Evolutionary conservation across 2,329 filamentous ascomycete species (phyloP).

Genomic region (Westerdykella aurantiaca): DNA sequence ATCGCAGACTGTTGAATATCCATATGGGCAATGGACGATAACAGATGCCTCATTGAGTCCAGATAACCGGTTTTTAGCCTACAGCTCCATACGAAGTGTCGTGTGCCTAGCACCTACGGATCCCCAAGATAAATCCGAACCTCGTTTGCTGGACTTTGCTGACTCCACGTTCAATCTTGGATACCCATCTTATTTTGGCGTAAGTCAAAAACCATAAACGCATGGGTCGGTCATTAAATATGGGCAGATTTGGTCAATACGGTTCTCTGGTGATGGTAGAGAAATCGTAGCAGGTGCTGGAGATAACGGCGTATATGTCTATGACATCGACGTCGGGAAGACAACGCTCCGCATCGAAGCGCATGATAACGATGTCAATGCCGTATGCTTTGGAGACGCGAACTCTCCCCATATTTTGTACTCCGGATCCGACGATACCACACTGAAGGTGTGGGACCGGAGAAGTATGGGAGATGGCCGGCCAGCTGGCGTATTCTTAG

Average conservation of each 20-base stretch:
- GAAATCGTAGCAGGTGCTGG: constrained; percentile 88
- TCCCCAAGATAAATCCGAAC: constrained; percentile 72
- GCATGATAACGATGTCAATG: constrained; percentile 87
- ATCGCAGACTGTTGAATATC: constrained; percentile 73
- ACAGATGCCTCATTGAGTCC: constrained; percentile 89
- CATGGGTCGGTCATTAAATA: constrained; percentile 2
- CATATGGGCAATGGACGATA: constrained; percentile 88
- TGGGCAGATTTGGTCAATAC: constrained; percentile 72
- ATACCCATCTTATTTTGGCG: constrained; percentile 5
- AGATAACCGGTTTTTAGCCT: constrained; percentile 87
- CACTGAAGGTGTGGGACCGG: constrained; percentile 93
- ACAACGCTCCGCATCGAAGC: constrained; percentile 70
- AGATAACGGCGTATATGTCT: constrained; percentile 73
- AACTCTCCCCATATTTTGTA: constrained; percentile 89
- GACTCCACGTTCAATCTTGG: constrained; percentile 35
- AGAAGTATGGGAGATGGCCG: constrained; percentile 59
- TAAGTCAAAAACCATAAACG: constrained; percentile 1
- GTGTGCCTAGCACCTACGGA: constrained; percentile 87
- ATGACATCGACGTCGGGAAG: constrained; percentile 77
- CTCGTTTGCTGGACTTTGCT: constrained; percentile 68
- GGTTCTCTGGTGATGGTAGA: constrained; percentile 86
- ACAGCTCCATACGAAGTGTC: constrained; percentile 77
- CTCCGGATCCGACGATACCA: constrained; percentile 90
- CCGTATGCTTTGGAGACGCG: constrained; percentile 89
- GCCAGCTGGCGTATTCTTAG: constrained; percentile 59